These are phyloP conservation scores for Fusarium nurragi DNA, from an alignment of 2,329 filamentous ascomycete species.

Conservation along the genomic window DNA sequence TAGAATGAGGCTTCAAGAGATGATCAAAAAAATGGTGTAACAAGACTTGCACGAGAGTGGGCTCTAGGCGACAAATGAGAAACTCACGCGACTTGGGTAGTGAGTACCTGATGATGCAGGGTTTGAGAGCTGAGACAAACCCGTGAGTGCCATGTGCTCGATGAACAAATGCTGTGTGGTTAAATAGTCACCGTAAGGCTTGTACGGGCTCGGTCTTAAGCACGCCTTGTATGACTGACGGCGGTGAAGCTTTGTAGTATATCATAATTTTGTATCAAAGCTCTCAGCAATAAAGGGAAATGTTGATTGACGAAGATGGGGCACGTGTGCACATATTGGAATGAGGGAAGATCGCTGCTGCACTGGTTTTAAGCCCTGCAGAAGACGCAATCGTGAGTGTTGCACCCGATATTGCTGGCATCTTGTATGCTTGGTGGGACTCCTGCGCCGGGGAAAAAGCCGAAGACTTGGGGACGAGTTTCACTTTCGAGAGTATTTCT, in stretches of 20 bases:
- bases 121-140: constrained; percentile 14
- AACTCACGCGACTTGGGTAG: constrained; percentile 2
- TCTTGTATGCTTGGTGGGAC: constrained; percentile 9
- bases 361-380: neutral
- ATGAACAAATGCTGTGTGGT: constrained; percentile 12
- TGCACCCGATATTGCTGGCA: constrained; percentile 17
- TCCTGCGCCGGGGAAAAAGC: constrained; percentile 13
- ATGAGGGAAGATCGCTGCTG: constrained; percentile 7
- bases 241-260: constrained; percentile 8
- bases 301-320: neutral
- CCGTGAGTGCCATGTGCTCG: constrained; percentile 24
- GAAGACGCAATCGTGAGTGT: constrained; percentile 12
- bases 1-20: constrained; percentile 26
- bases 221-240: neutral
- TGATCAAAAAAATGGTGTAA: constrained; percentile 12
- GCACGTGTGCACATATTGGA: constrained; percentile 22
- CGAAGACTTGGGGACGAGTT: neutral
- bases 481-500: neutral
- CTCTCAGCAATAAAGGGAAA: neutral
- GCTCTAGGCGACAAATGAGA: constrained; percentile 23
- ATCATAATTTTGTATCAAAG: neutral
- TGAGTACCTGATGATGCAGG: constrained; percentile 15
- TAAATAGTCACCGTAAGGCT: neutral
- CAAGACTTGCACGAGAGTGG: constrained; percentile 21
- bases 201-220: neutral